Percentiles rank a stretch among this genome's conserved stretches.
Conservation (phyloP, 2,329 filamentous ascomycete species). For the Alternaria longipes region DNA sequence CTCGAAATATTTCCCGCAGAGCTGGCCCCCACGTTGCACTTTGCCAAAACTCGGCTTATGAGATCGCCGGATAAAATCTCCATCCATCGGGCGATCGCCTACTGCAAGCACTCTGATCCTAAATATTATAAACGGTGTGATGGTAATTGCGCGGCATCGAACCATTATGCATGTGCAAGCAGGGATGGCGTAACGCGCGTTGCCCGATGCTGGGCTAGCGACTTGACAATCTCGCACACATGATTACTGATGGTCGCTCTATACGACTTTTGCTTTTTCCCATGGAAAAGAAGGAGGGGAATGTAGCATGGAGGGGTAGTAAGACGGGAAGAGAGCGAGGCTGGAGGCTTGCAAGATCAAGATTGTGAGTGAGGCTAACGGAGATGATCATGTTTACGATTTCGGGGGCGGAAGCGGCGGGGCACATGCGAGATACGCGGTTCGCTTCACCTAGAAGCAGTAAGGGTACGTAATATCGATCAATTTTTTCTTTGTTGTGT, state of each 20-base stretch:
- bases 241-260: not conserved
- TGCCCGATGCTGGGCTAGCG: not conserved
- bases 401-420: not conserved
- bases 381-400: not conserved
- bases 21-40: not conserved
- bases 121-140: not conserved
- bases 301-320: not conserved
- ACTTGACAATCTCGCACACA: not conserved
- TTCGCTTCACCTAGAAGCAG: not conserved
- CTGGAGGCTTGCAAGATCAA: not conserved
- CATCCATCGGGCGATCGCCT: constrained; percentile 5
- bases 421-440: constrained; percentile 1
- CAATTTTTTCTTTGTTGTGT: not conserved
- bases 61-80: not conserved
- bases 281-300: not conserved
- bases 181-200: constrained; percentile 1
- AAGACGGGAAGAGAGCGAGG: not conserved
- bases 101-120: constrained; percentile 8
- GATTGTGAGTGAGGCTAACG: not conserved
- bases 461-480: not conserved
- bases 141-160: not conserved
- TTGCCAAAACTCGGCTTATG: not conserved
- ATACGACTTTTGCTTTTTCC: not conserved
- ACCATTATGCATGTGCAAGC: constrained; percentile 14
- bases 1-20: not conserved